A percentile compares a stretch with the other conserved stretches of the same genome.
Conservation (phyloP, 139 green algal species). For the Raphidocelis subcapitata region DNA sequence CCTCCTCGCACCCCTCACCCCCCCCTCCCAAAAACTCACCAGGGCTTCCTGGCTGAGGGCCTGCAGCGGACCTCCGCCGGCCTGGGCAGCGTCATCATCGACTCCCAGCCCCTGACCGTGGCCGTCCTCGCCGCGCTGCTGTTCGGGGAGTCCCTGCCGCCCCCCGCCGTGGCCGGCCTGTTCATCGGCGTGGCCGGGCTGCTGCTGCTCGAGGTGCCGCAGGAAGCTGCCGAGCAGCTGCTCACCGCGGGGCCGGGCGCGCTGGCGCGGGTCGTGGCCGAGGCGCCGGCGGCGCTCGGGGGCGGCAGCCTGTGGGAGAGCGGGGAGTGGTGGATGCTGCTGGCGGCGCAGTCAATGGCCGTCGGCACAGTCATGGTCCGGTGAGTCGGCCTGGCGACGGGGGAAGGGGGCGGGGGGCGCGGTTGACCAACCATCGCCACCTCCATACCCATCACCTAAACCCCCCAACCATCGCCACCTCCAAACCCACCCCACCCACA, state of each 20-base stretch:
- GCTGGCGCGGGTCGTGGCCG: background rate
- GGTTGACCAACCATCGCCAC: too few species aligned
- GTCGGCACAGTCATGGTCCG: slow-evolving; percentile 95
- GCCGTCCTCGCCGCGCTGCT: slow-evolving; percentile 90
- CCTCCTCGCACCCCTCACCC: too few species aligned
- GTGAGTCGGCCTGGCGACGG: slow-evolving; percentile 65
- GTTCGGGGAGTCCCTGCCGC: slow-evolving; percentile 83
- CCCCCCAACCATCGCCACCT: too few species aligned
- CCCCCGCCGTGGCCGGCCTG: slow-evolving; percentile 61
- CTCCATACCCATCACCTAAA: too few species aligned
- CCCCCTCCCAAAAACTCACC: too few species aligned
- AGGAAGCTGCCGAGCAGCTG: slow-evolving; percentile 16
- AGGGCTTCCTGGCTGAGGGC: slow-evolving; percentile 92
- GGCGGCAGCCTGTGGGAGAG: slow-evolving; percentile 49
- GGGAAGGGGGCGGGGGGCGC: too few species aligned
- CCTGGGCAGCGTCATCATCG: slow-evolving; percentile 92
- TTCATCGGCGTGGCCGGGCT: slow-evolving; percentile 85
- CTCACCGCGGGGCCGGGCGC: background rate
- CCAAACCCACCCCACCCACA: too few species aligned
- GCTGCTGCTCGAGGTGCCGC: slow-evolving; percentile 85
- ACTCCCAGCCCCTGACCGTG: slow-evolving; percentile 95
- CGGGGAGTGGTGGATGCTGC: slow-evolving; percentile 96
- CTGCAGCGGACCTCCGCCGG: slow-evolving; percentile 82
- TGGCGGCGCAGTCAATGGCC: slow-evolving; percentile 96
- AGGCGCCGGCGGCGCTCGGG: background rate